phyloP scores from a whole-genome alignment of 805 yeast genomes.

The Zygoascus flipseniorum region DNA sequence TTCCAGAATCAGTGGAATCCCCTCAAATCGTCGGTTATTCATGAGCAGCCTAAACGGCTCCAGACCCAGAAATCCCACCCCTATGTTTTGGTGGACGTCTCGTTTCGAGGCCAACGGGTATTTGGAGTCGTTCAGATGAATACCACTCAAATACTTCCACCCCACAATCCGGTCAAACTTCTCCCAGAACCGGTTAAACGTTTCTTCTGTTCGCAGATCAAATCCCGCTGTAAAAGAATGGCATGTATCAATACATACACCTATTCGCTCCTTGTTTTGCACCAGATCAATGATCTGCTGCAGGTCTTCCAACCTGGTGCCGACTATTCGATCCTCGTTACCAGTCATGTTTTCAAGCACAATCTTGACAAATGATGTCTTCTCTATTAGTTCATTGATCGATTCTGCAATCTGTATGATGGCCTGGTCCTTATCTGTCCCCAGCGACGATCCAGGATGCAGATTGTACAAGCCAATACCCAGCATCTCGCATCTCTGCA shows the following conservation, averaged over 20 bases:
- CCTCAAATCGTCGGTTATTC: slow-evolving; percentile 51
- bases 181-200: slow-evolving; percentile 61
- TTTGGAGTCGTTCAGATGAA: slow-evolving; percentile 91
- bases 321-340: slow-evolving; percentile 77
- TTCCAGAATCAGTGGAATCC: slow-evolving; percentile 76
- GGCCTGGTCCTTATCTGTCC: slow-evolving; percentile 59
- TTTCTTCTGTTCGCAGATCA: slow-evolving; percentile 57
- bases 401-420: slow-evolving; percentile 63
- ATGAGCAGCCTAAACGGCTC: slow-evolving; percentile 76
- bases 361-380: slow-evolving; percentile 72
- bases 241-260: slow-evolving; percentile 94
- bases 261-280: slow-evolving; percentile 78
- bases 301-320: slow-evolving; percentile 71
- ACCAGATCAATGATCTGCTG: slow-evolving; percentile 64
- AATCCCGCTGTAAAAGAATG: slow-evolving; percentile 96
- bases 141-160: slow-evolving; percentile 59
- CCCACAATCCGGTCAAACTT: slow-evolving; percentile 72
- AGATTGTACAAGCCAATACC: slow-evolving; percentile 82
- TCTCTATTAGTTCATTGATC: slow-evolving; percentile 67
- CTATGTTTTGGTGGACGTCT: slow-evolving; percentile 85
- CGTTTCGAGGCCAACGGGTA: slow-evolving; percentile 86
- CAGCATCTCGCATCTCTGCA: slow-evolving; percentile 76
- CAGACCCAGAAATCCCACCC: slow-evolving; percentile 81
- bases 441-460: slow-evolving; percentile 79
- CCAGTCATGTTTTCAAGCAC: slow-evolving; percentile 98